Evolutionary conservation across 23 red algal species (phyloP).

Genomic region (Gracilaria vermiculophylla): DNA sequence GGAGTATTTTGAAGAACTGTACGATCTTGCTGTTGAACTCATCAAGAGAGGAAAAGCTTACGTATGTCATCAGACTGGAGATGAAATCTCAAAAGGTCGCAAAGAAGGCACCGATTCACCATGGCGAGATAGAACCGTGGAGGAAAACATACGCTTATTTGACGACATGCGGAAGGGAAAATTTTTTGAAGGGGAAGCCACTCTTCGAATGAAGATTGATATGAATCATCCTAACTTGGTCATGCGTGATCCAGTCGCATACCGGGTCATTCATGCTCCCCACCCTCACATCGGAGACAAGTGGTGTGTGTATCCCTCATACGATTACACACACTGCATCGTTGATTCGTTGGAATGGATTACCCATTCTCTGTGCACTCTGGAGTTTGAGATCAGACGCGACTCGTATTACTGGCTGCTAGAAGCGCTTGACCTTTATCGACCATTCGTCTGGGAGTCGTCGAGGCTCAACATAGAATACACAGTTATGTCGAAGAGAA

Average conservation of each 20-base stretch:
- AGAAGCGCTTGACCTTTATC: conserved; percentile 95
- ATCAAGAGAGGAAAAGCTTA: conserved; percentile 92
- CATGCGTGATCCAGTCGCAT: conserved; percentile 98
- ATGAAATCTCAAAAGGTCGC: conserved; percentile 81
- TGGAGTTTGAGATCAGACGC: conserved; percentile 98
- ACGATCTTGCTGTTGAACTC: conserved; percentile 84
- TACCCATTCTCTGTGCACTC: conserved; percentile 96
- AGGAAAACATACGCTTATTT: conserved; percentile 87
- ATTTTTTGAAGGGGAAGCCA: conserved; percentile 90
- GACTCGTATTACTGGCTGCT: conserved; percentile 99
- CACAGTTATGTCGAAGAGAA: conserved; percentile 94
- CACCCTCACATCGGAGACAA: conserved; percentile 91
- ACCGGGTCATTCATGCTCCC: conserved; percentile 84
- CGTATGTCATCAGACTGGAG: conserved; percentile 92
- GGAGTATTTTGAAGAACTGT: conserved; percentile 98
- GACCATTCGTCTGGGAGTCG: conserved; percentile 99
- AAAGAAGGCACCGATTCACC: conserved; percentile 81
- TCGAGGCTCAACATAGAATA: conserved; percentile 81
- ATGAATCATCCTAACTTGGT: conserved; percentile 86
- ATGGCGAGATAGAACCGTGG: conserved; percentile 84
- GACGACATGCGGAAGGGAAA: conserved; percentile 89
- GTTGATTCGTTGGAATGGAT: conserved; percentile 99
- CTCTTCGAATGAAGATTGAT: conserved; percentile 98
- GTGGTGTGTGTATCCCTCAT: conserved; percentile 99
- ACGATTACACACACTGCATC: conserved; percentile 99